Evolutionary conservation across 2,329 filamentous ascomycete genomes (phyloP).

Genomic region (Lachnellula arida): DNA sequence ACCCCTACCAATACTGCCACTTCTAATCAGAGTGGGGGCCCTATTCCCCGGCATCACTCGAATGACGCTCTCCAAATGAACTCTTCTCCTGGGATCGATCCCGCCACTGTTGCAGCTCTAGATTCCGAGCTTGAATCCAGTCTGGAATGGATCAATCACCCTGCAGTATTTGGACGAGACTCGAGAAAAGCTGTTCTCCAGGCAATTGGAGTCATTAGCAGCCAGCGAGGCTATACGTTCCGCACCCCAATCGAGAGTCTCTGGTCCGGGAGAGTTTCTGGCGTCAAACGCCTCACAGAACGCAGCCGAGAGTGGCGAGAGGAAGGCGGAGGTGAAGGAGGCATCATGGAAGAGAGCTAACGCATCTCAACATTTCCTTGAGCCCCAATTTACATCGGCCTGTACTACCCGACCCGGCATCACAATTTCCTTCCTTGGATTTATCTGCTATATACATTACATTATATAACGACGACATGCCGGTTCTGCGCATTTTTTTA

Average conservation of each 20-base stretch:
- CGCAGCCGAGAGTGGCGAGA: constrained; percentile 90
- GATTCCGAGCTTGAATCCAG: constrained; percentile 87
- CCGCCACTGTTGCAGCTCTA: constrained; percentile 74
- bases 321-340: constrained; percentile 45
- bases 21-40: constrained; percentile 30
- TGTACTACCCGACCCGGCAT: neutral
- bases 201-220: constrained; percentile 93
- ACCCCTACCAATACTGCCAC: constrained; percentile 34
- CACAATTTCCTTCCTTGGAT: neutral
- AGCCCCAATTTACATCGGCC: neutral
- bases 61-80: constrained; percentile 42
- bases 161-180: constrained; percentile 88
- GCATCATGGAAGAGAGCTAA: constrained; percentile 32
- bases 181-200: constrained; percentile 94
- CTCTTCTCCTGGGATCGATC: constrained; percentile 74
- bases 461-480: constrained; percentile 4
- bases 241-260: constrained; percentile 82
- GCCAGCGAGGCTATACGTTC: constrained; percentile 90
- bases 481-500: constrained; percentile 3
- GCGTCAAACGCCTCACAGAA: constrained; percentile 77
- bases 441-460: neutral
- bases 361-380: neutral
- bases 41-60: constrained; percentile 48
- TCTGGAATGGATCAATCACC: constrained; percentile 96
- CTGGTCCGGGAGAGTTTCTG: constrained; percentile 78